Evolutionary conservation across 345 rosid genomes (phyloP).

Genomic region (Citrus inodora): DNA sequence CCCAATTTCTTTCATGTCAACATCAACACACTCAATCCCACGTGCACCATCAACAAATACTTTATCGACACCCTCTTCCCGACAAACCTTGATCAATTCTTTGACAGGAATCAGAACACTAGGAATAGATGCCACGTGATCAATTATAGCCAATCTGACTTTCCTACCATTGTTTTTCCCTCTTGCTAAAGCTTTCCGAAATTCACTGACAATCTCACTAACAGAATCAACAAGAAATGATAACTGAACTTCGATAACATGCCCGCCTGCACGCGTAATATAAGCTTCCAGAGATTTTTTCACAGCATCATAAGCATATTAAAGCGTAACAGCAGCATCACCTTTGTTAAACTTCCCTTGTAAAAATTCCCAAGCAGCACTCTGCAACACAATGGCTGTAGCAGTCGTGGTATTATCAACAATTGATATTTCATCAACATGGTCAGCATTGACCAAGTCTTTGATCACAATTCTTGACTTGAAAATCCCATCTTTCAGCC

Average conservation of each 20-base stretch:
- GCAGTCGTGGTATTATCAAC: constrained; percentile 98
- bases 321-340: constrained; percentile 77
- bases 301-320: constrained; percentile 76
- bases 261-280: constrained; percentile 74
- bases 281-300: constrained; percentile 91
- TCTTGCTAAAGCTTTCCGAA: constrained; percentile 48
- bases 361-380: constrained; percentile 59
- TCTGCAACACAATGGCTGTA: constrained; percentile 69
- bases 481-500: constrained; percentile 44
- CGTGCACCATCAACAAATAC: constrained; percentile 94
- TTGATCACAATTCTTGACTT: constrained; percentile 48
- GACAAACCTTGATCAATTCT: constrained; percentile 70
- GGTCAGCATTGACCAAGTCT: constrained; percentile 67
- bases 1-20: constrained; percentile 28
- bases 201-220: constrained; percentile 60
- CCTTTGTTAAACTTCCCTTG: constrained; percentile 62
- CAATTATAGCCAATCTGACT: constrained; percentile 82
- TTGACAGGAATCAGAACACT: constrained; percentile 75
- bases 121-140: constrained; percentile 93
- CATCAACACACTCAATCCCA: constrained; percentile 78
- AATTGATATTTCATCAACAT: constrained; percentile 65
- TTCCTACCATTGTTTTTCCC: constrained; percentile 64
- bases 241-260: constrained; percentile 69
- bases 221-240: constrained; percentile 72
- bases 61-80: constrained; percentile 84